Percentiles rank a stretch among this genome's conserved stretches.
phyloP scores from a whole-genome alignment of 2,329 filamentous ascomycete genomes.

The Beauveria asiatica region DNA sequence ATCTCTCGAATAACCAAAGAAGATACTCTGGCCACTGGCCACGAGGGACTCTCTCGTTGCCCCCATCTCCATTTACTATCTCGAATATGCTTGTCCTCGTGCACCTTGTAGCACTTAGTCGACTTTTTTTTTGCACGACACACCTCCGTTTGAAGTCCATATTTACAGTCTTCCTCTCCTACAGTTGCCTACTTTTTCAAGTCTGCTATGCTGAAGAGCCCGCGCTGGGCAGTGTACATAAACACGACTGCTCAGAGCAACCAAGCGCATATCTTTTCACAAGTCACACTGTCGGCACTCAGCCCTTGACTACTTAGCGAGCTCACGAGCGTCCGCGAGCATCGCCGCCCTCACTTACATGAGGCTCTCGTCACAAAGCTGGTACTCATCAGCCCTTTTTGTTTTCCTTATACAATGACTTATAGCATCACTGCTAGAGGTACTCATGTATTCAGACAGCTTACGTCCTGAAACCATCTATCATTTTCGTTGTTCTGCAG shows the following conservation, averaged over 20 bases:
- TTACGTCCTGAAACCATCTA: too few species aligned
- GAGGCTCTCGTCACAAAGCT: not conserved
- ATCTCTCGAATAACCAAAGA: not conserved
- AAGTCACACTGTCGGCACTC: not conserved
- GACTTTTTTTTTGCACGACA: not conserved
- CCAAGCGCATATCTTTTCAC: not conserved
- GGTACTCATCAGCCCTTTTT: not conserved
- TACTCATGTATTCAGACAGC: too few species aligned
- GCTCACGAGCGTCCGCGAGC: constrained; percentile 20
- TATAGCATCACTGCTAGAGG: too few species aligned
- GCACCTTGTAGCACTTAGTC: not conserved
- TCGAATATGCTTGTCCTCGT: not conserved
- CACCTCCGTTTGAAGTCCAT: too few species aligned
- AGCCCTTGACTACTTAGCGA: not conserved
- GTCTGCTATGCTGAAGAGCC: too few species aligned
- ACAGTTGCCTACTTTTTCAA: too few species aligned
- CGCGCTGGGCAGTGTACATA: not conserved
- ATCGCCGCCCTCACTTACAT: constrained; percentile 13
- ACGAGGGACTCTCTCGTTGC: not conserved
- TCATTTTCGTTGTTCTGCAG: too few species aligned
- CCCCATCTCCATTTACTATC: not conserved
- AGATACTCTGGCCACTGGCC: not conserved
- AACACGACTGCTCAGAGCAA: not conserved
- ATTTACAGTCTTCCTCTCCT: too few species aligned
- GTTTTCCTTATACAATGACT: too few species aligned